phyloP scores from a whole-genome alignment of 257 asterid species.

The Solanum pennellii region DNA sequence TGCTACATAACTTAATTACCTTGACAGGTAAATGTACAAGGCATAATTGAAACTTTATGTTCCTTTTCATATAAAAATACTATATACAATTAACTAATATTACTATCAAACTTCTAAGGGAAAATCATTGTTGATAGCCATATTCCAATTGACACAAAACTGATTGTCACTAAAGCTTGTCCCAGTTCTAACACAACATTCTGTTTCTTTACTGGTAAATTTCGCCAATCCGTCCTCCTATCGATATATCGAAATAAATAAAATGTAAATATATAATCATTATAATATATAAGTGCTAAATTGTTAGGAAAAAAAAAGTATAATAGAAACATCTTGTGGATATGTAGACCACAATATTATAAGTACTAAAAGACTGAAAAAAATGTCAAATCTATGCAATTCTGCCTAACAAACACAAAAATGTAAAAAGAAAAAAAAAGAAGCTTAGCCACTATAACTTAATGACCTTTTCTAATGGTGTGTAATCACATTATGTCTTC shows the following conservation, averaged over 20 bases:
- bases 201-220: constrained; percentile 36
- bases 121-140: constrained; percentile 65
- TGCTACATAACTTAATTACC: background rate
- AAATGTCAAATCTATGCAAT: background rate
- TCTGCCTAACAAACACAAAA: background rate
- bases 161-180: constrained; percentile 63
- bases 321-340: background rate
- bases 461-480: background rate
- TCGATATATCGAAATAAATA: background rate
- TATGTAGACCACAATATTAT: background rate
- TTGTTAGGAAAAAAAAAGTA: background rate
- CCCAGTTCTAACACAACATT: constrained; percentile 48
- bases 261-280: background rate
- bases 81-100: background rate
- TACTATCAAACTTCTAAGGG: constrained; percentile 6
- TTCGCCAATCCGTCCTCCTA: constrained; percentile 82
- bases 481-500: background rate
- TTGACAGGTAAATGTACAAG: background rate
- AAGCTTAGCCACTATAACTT: background rate
- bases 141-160: constrained; percentile 63
- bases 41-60: background rate
- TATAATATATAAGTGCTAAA: background rate
- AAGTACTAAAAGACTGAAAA: background rate
- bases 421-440: background rate
- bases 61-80: background rate